Conservation (phyloP, 1,139 yeast genomes). For the Yamadazyma dendronema region DNA sequence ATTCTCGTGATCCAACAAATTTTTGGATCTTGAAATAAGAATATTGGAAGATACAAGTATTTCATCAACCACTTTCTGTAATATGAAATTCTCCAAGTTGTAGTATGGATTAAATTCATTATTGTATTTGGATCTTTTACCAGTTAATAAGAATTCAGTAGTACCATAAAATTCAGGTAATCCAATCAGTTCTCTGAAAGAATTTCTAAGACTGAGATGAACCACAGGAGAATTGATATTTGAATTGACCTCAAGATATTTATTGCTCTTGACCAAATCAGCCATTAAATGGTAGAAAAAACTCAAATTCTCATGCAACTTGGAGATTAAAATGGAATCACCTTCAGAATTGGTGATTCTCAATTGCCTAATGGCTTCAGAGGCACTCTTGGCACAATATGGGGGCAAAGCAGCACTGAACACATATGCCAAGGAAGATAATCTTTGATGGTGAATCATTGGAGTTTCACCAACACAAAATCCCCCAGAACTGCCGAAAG, state of each 20-base stretch:
- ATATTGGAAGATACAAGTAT: conserved; percentile 51
- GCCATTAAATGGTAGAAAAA: conserved; percentile 21
- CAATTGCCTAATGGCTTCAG: conserved; percentile 53
- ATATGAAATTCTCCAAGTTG: conserved; percentile 59
- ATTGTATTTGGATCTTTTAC: conserved; percentile 33
- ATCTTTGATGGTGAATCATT: conserved; percentile 91
- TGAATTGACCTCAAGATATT: conserved; percentile 54
- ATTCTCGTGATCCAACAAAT: conserved; percentile 70
- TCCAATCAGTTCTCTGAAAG: conserved; percentile 39
- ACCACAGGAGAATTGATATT: conserved; percentile 62
- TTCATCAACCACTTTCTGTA: conserved; percentile 62
- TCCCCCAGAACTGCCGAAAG: conserved; percentile 92
- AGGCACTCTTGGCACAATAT: conserved; percentile 74
- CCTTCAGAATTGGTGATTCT: conserved; percentile 33
- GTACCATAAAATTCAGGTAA: conserved; percentile 52
- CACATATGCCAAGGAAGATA: conserved; percentile 85
- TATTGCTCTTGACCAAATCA: conserved; percentile 19
- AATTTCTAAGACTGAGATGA: conserved; percentile 53
- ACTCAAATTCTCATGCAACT: conserved; percentile 25
- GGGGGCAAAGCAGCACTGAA: conserved; percentile 96
- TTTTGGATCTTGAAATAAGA: conserved; percentile 67
- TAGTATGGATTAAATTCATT: conserved; percentile 42
- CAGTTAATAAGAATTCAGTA: conserved; percentile 35
- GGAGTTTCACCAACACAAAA: conserved; percentile 84
- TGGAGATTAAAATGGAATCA: conserved; percentile 26